These are phyloP conservation scores for Pseudonitzschia delicatissima DNA, from an alignment of 108 stramenopile species.

Conservation along the genomic window DNA sequence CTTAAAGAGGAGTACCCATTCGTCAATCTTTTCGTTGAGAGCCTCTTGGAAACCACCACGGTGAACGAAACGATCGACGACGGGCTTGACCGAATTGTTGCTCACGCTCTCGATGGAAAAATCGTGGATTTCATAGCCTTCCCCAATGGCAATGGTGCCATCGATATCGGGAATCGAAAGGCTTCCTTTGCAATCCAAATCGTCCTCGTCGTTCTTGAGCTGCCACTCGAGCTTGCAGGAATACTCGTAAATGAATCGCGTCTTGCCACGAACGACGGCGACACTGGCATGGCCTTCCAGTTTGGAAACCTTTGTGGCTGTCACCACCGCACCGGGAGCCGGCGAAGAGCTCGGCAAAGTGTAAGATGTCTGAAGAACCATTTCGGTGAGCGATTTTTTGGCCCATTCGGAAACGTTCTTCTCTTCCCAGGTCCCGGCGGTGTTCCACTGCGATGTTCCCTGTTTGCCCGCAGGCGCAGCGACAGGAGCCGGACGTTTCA, in stretches of 20 bases:
- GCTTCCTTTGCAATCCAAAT: slow-evolving; percentile 49
- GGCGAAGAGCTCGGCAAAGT: slow-evolving; percentile 62
- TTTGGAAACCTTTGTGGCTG: slow-evolving; percentile 31
- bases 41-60: slow-evolving; percentile 71
- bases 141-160: slow-evolving; percentile 76
- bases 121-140: slow-evolving; percentile 73
- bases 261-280: slow-evolving; percentile 89
- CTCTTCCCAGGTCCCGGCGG: slow-evolving; percentile 94
- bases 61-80: slow-evolving; percentile 72
- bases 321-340: slow-evolving; percentile 56
- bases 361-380: slow-evolving; percentile 50
- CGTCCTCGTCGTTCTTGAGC: slow-evolving; percentile 34
- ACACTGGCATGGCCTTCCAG: slow-evolving; percentile 84
- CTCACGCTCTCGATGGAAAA: slow-evolving; percentile 58
- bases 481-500: slow-evolving; percentile 33
- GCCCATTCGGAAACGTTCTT: slow-evolving; percentile 85
- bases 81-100: slow-evolving; percentile 45
- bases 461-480: background rate
- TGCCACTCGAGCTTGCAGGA: slow-evolving; percentile 62
- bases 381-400: slow-evolving; percentile 55
- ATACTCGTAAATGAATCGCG: slow-evolving; percentile 90
- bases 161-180: slow-evolving; percentile 79
- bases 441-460: slow-evolving; percentile 52
- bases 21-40: slow-evolving; percentile 63
- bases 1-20: slow-evolving; percentile 73